Percentiles rank a stretch among this genome's conserved stretches.
phyloP scores from a whole-genome alignment of 2,329 filamentous ascomycete species.

The Dryadomyces sulphureus region DNA sequence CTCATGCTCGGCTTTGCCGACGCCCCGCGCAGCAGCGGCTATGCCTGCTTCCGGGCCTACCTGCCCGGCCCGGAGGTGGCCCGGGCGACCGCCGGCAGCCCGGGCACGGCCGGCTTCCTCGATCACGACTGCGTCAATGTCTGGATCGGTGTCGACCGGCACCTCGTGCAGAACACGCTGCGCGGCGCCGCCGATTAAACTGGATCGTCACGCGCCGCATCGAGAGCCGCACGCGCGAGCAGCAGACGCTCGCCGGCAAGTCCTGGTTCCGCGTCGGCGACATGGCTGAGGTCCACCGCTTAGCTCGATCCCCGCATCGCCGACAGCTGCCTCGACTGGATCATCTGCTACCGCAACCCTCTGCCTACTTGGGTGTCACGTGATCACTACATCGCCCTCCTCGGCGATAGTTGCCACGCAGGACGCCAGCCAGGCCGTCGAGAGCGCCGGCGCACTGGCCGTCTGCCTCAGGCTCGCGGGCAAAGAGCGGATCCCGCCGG shows the following conservation, averaged over 20 bases:
- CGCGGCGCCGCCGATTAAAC: conserved; percentile 28
- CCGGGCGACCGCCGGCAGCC: conserved; percentile 12
- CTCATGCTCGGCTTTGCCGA: conserved; percentile 36
- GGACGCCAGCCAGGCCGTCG: conserved; percentile 37
- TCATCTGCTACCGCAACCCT: conserved; percentile 37
- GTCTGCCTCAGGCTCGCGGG: conserved; percentile 23
- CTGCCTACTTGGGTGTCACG: conserved; percentile 35
- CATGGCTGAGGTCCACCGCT: conserved; percentile 25
- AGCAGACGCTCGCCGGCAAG: conserved; percentile 28
- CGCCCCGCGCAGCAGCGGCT: conserved; percentile 35
- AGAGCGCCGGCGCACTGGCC: conserved; percentile 32
- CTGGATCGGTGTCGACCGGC: conserved; percentile 27
- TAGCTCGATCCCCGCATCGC: conserved; percentile 29
- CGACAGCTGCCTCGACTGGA: conserved; percentile 34
- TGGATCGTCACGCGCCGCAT: conserved; percentile 30
- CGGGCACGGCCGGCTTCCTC: conserved; percentile 23
- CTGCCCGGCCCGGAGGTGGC: conserved; percentile 17
- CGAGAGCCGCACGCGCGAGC: conserved; percentile 18
- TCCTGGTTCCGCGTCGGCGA: conserved; percentile 33
- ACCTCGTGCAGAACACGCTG: conserved; percentile 28
- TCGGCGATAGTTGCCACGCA: conserved; percentile 41
- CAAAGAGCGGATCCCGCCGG: not conserved
- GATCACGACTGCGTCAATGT: conserved; percentile 29
- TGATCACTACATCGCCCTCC: conserved; percentile 28
- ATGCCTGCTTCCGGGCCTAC: conserved; percentile 36